Evolutionary conservation across 2,329 filamentous ascomycete genomes (phyloP).

Genomic region (Penicillium rolfsii): DNA sequence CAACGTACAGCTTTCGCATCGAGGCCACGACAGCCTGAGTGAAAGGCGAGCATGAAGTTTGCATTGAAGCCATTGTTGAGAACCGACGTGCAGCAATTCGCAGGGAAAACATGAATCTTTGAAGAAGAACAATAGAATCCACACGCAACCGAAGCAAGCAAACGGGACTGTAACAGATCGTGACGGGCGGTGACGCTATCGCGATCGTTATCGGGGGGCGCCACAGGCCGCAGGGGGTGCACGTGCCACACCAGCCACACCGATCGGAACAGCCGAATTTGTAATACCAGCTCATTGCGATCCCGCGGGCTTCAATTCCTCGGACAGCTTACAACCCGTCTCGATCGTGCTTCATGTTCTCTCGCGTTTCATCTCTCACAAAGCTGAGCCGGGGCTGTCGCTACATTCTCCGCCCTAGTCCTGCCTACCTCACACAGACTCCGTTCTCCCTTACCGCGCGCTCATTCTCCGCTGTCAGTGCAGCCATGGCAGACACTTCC

Average conservation of each 20-base stretch:
- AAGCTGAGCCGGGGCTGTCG: slow-evolving; percentile 45
- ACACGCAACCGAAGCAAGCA: slow-evolving; percentile 6
- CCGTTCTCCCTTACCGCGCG: slow-evolving; percentile 42
- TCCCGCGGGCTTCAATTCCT: neutral
- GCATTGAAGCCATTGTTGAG: slow-evolving; percentile 40
- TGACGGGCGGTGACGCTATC: slow-evolving; percentile 6
- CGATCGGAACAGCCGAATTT: slow-evolving; percentile 25
- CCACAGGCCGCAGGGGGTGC: slow-evolving; percentile 16
- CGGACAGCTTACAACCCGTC: neutral
- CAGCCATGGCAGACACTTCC: slow-evolving; percentile 53
- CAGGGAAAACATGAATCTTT: slow-evolving; percentile 30
- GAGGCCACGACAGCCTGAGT: slow-evolving; percentile 71
- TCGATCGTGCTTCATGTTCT: slow-evolving; percentile 42
- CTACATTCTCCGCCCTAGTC: slow-evolving; percentile 40
- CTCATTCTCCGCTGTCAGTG: slow-evolving; percentile 39
- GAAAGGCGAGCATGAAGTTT: slow-evolving; percentile 59
- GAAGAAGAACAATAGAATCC: slow-evolving; percentile 1
- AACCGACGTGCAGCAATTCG: slow-evolving; percentile 26
- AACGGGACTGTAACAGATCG: neutral
- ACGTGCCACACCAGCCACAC: slow-evolving; percentile 32
- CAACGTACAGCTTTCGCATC: slow-evolving; percentile 76
- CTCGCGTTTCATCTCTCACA: slow-evolving; percentile 37
- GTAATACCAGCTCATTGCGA: slow-evolving; percentile 22
- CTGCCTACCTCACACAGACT: slow-evolving; percentile 28
- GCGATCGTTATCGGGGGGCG: slow-evolving; percentile 10